Evolutionary conservation across 257 asterid genomes (phyloP).

Genomic region (Nicotiana tabacum): DNA sequence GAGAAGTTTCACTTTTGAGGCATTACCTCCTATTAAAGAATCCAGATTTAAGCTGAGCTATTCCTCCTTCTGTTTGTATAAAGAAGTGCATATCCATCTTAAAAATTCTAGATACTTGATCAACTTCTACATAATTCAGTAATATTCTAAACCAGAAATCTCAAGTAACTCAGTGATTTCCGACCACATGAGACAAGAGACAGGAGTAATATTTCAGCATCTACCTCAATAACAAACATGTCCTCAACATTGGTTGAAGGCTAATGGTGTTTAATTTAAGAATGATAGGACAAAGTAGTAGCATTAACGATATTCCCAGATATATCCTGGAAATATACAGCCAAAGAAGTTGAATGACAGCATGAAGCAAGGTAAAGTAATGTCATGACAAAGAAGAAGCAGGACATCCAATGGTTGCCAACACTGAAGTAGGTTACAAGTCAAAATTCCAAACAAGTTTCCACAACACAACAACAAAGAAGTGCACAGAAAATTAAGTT

Average conservation of each 20-base stretch:
- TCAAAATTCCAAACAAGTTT: neutral
- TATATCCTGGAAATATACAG: neutral
- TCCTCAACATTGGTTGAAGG: neutral
- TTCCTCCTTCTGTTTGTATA: neutral
- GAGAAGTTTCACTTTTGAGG: neutral
- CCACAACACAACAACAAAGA: neutral
- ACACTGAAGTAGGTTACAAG: neutral
- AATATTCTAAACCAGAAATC: neutral
- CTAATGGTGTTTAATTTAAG: neutral
- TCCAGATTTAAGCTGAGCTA: neutral
- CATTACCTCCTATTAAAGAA: neutral
- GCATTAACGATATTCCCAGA: neutral
- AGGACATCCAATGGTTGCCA: neutral
- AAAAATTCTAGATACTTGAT: neutral
- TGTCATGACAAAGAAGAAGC: neutral
- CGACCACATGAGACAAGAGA: neutral
- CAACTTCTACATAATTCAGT: neutral
- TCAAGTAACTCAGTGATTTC: neutral
- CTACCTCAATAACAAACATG: neutral
- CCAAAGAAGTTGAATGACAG: neutral
- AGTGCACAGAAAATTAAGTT: neutral
- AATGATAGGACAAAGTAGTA: neutral
- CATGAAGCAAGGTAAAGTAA: neutral
- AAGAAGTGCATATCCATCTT: neutral
- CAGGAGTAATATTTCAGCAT: neutral